phyloP scores from a whole-genome alignment of 805 yeast genomes.

The Lipomyces sp. region DNA sequence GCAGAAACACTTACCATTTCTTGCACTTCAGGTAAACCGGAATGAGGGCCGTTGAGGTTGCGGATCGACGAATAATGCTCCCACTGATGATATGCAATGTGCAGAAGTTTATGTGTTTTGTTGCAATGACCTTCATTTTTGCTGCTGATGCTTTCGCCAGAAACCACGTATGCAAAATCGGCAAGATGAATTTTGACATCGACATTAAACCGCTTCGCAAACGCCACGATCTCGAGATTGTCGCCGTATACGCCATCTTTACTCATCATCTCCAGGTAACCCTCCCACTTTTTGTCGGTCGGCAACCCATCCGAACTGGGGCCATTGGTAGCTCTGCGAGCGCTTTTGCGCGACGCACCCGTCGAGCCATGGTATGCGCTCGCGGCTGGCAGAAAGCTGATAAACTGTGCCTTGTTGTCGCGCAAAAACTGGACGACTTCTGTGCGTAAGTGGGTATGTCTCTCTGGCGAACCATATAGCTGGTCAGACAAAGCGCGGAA shows the following conservation, averaged over 20 bases:
- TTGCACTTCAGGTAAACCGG: slow-evolving; percentile 43
- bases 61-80: slow-evolving; percentile 52
- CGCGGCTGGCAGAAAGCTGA: slow-evolving; percentile 29
- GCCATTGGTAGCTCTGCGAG: slow-evolving; percentile 16
- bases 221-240: slow-evolving; percentile 51
- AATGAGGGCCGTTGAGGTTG: slow-evolving; percentile 47
- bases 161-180: slow-evolving; percentile 47
- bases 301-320: slow-evolving; percentile 4
- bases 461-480: slow-evolving; percentile 46
- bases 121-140: background rate
- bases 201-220: slow-evolving; percentile 44
- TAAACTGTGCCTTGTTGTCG: slow-evolving; percentile 42
- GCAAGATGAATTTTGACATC: slow-evolving; percentile 49
- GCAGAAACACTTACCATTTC: slow-evolving; percentile 22
- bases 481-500: slow-evolving; percentile 51
- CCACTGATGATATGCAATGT: slow-evolving; percentile 52
- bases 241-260: slow-evolving; percentile 51
- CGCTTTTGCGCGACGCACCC: slow-evolving; percentile 20
- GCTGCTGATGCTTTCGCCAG: slow-evolving; percentile 22
- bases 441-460: slow-evolving; percentile 43
- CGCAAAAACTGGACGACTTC: slow-evolving; percentile 45
- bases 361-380: slow-evolving; percentile 6
- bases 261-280: slow-evolving; percentile 45
- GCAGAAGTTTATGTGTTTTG: slow-evolving; percentile 34
- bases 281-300: slow-evolving; percentile 44